Evolutionary conservation across 805 yeast genomes (phyloP).

Genomic region (Metschnikowia lochheadii): DNA sequence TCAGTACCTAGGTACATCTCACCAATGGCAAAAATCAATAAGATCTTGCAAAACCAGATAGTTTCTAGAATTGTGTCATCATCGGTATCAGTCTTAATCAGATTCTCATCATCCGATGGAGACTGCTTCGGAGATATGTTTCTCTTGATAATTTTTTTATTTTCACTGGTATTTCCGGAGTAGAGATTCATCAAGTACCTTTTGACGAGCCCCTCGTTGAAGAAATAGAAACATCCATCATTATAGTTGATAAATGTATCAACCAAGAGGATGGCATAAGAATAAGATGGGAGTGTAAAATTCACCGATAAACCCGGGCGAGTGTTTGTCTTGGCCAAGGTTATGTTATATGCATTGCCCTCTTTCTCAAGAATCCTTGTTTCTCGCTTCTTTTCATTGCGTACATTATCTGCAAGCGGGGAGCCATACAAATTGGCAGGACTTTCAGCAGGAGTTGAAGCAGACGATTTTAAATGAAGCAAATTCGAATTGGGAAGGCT

Average conservation of each 20-base stretch:
- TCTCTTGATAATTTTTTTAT: constrained; percentile 34
- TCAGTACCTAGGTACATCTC: constrained; percentile 81
- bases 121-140: constrained; percentile 24
- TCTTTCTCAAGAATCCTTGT: constrained; percentile 64
- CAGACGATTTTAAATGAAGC: constrained; percentile 15
- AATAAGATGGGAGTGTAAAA: constrained; percentile 69
- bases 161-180: constrained; percentile 43
- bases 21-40: constrained; percentile 72
- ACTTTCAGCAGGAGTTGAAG: constrained; percentile 12
- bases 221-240: constrained; percentile 81
- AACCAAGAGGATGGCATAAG: constrained; percentile 69
- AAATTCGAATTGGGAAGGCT: constrained; percentile 18
- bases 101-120: constrained; percentile 34
- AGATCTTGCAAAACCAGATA: constrained; percentile 74
- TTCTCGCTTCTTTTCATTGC: constrained; percentile 33
- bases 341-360: constrained; percentile 71
- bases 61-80: constrained; percentile 65
- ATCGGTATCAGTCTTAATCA: constrained; percentile 41
- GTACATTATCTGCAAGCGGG: constrained; percentile 6
- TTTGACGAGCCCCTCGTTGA: constrained; percentile 76
- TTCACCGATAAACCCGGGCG: constrained; percentile 66
- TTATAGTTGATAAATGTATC: constrained; percentile 76
- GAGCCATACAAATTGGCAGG: constrained; percentile 12
- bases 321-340: constrained; percentile 62
- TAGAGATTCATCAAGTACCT: constrained; percentile 61